Conservation (phyloP, 1,139 yeast genomes). For the Pichia sp. region DNA sequence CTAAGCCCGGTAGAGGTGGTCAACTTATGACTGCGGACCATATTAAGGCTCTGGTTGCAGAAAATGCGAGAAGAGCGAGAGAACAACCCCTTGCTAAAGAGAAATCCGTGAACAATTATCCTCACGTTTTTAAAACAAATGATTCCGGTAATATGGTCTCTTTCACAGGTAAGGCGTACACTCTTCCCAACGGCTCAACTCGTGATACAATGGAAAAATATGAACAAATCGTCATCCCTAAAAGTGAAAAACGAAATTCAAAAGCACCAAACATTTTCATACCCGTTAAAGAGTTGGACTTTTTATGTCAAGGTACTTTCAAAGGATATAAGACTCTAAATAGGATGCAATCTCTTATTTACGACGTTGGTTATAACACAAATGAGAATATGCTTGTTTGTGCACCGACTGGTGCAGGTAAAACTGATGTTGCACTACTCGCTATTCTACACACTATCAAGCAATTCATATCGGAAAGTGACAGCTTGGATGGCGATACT, state of each 20-base stretch:
- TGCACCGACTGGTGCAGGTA: slow-evolving; percentile 99
- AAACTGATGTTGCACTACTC: slow-evolving; percentile 91
- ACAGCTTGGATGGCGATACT: slow-evolving; percentile 35
- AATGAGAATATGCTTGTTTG: slow-evolving; percentile 95
- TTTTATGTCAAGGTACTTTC: slow-evolving; percentile 78
- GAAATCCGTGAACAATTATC: slow-evolving; percentile 50
- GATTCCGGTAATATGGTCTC: slow-evolving; percentile 66
- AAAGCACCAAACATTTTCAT: slow-evolving; percentile 51
- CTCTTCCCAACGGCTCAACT: slow-evolving; percentile 77
- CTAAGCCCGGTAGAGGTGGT: slow-evolving; percentile 1
- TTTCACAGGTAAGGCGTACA: slow-evolving; percentile 71
- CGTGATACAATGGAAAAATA: slow-evolving; percentile 52
- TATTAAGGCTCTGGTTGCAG: slow-evolving; percentile 48
- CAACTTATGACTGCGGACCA: slow-evolving; percentile 48
- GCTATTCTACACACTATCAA: slow-evolving; percentile 77
- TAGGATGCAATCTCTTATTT: slow-evolving; percentile 87
- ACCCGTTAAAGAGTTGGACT: slow-evolving; percentile 57
- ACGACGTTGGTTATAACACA: slow-evolving; percentile 85
- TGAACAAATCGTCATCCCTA: slow-evolving; percentile 83
- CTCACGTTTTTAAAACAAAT: slow-evolving; percentile 76
- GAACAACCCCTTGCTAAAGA: slow-evolving; percentile 45
- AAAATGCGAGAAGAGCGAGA: slow-evolving; percentile 46
- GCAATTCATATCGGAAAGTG: slow-evolving; percentile 46
- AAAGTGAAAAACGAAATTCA: slow-evolving; percentile 44
- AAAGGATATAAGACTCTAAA: slow-evolving; percentile 70